A percentile compares a stretch with the other conserved stretches of the same genome.
Evolutionary conservation across 129 eudicot genomes (phyloP).

Genomic region (Scalesia atractyloides): DNA sequence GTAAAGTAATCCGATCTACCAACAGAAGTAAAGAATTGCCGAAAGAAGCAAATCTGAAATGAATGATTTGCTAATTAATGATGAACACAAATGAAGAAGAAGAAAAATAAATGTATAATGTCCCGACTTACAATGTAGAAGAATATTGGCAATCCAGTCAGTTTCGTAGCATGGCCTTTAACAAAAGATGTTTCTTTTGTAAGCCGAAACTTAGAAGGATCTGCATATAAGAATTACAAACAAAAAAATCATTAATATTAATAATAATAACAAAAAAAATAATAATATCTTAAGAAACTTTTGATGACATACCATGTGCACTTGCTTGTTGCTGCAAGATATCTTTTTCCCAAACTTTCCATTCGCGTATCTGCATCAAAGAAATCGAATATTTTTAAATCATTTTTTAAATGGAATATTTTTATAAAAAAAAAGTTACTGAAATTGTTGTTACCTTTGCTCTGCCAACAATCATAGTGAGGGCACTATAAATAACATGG

Average conservation of each 20-base stretch:
- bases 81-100: slow-evolving; percentile 15
- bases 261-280: too few relatives aligned
- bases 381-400: slow-evolving; percentile 1
- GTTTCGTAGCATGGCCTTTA: slow-evolving; percentile 48
- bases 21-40: slow-evolving; percentile 73
- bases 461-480: slow-evolving; percentile 81
- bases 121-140: slow-evolving; percentile 51
- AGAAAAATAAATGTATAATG: not conserved
- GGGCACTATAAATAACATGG: slow-evolving; percentile 82
- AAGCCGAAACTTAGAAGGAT: slow-evolving; percentile 60
- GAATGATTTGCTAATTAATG: slow-evolving; percentile 4
- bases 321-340: slow-evolving; percentile 31
- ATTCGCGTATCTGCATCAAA: slow-evolving; percentile 69
- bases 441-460: slow-evolving; percentile 40
- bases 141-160: slow-evolving; percentile 45
- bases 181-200: slow-evolving; percentile 75
- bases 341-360: slow-evolving; percentile 84
- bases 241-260: slow-evolving; percentile 12
- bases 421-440: not conserved
- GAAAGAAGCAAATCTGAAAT: slow-evolving; percentile 67
- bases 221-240: slow-evolving; percentile 34
- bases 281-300: too few relatives aligned
- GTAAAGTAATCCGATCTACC: slow-evolving; percentile 67
- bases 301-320: slow-evolving; percentile 35
- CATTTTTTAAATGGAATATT: not conserved